Evolutionary conservation across 1,284 basidiomycete genomes (phyloP), one percentile per base, ranked within the genome.

Genomic region (Apiotrichum porosum): DNA sequence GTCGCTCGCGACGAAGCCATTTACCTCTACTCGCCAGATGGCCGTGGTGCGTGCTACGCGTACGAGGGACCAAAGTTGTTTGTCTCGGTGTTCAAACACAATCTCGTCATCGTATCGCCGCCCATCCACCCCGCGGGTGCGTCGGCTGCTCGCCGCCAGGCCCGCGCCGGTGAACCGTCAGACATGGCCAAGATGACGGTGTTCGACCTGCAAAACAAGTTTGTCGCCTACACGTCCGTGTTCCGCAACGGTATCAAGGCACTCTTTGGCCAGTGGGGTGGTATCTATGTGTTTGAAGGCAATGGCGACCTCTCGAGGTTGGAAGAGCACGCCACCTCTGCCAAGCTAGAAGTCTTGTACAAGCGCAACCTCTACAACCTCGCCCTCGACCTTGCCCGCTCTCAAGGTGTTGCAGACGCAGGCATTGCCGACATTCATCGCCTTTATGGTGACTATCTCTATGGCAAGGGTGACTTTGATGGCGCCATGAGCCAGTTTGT

Each of bases 1-100:
- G 80, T 97, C 3, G 94, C 92, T 0, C 77, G 88, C 46, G 88
- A 95, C 44, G 94, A 97, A 61, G 93, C 92, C 1, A 83, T 97
- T 34, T 95, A 94, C 62, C 77, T 88, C 9, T 90, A 88, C 64
- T 84, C 85, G 0, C 80, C 82, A 0, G 88, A 93, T 19, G 90
- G 88, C 0, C 77, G 92, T 45, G 86, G 88, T 1, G 81, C 85
- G 0, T 92, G 86, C 53, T 89, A 85, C 61, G 93, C 93, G 0
- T 90, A 91, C 63, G 91, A 95, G 77, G 91, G 75, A 0, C 65
- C 68, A 4, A 77, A 77, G 56, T 71, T 69, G 0, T 66, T 67
- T 2, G 68, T 93, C 19, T 78, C 86, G 50, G 80, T 82, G 0
- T 85, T 85, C 63, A 73, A 80, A 18, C 85, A 88, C 58, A 93